Evolutionary conservation across 352 stramenopile species (phyloP), one percentile per base, ranked within the genome.

Genomic region (Phytophthora vignae): DNA sequence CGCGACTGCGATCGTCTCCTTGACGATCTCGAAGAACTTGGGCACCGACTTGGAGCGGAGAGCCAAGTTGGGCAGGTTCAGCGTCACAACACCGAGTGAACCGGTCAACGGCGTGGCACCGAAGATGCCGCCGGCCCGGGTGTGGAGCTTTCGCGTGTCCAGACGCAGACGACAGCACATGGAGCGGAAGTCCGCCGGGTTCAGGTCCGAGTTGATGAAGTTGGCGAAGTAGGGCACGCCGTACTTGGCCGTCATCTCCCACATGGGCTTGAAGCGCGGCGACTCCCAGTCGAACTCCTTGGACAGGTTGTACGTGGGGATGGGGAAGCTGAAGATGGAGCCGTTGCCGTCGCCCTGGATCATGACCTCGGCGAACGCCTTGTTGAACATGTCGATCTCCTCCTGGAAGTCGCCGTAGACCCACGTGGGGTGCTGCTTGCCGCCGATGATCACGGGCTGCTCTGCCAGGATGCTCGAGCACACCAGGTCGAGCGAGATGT

Each of bases 321-420:
- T 78, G 49, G 71, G 71, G 55, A 78, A 78, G 66, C 71, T 78
- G 71, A 78, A 78, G 71, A 78, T 74, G 21, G 60, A 68, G 33
- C 71, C 71, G 36, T 78, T 78, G 60, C 65, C 66, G 50, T 78
- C 71, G 4, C 71, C 71, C 42, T 78, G 59, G 49, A 74, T 67
- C 71, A 78, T 78, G 11, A 78, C 71, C 60, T 78, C 71, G 11
- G 71, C 71, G 56, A 78, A 74, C 22, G 71, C 71, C 48, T 63
- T 69, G 60, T 78, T 78, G 49, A 78, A 78, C 66, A 71, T 71
- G 56, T 78, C 71, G 49, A 71, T 78, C 60, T 77, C 71, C 17
- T 73, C 58, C 21, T 78, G 71, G 44, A 78, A 78, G 52, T 78
- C 60, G 4, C 61, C 62, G 44, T 78, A 78, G 42, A 74, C 66